Base-by-base conservation (phyloP, 768 basidiomycete species). In the Mycena leptocephala region DNA sequence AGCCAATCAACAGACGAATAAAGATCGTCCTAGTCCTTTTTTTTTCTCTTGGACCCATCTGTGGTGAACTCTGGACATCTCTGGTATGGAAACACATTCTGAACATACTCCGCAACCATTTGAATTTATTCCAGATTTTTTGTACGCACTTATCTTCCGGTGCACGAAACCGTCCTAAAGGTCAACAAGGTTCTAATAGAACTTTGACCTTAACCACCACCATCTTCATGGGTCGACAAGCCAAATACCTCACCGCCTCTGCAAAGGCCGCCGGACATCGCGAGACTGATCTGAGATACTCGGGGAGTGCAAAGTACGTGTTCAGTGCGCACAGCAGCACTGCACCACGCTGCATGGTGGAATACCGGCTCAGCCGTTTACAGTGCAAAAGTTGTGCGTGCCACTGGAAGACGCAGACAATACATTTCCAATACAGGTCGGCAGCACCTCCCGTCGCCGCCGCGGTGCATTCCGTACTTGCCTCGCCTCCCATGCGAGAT, bases 201-300 rank as follows among this genome's bases (percentile, higher is more conserved):
- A 43, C n/a, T 41, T 65, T 24, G 46, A 20, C 63, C 41, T 41
- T 48, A 11, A 59, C 72, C 30, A 35, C 56, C 33, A 67, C 39
- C 43, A 11, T 35, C 9, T 48, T 20, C 8, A 74, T 74, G 72
- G 72, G 72, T 13, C 72, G 65, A n/a, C 64, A 56, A 11, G 72
- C 72, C 20, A 67, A 59, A 22, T n/a, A 74, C 48, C 14, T 67
- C 37, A 59, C 72, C 30, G 6, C 9, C 2, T 58, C 51, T 13
- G 64, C 67, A 16, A 46, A 14, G 53, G 41, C 55, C 2, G 6
- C 41, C 0, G 72, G 65, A 37, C 20, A 37, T 2, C 32, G 30
- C 1, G 24, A 46, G 24, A 35, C 18, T 2, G 20, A 24, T 11
- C 7, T 0, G 1, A 58, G 11, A 24, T 66, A 65, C 32, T 43